phyloP scores from a whole-genome alignment of 2,329 filamentous ascomycete species.

The Monilinia vaccinii-corymbosi region DNA sequence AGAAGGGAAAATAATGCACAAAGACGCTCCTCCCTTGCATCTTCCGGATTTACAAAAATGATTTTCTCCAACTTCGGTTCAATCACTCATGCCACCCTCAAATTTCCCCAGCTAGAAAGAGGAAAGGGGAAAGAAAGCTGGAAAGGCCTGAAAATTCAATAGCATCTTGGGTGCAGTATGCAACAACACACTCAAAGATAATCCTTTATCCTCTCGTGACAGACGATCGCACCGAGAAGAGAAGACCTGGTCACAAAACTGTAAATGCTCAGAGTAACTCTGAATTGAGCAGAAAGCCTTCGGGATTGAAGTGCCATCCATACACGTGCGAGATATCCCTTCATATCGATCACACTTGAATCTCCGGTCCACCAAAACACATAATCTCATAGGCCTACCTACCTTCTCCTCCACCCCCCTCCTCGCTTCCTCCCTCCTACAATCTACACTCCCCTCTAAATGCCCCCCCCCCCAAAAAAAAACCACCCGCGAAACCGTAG shows the following conservation, averaged over 20 bases:
- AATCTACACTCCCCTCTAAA: background rate
- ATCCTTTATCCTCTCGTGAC: background rate
- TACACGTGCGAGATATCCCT: background rate
- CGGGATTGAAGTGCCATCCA: background rate
- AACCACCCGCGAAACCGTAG: no score
- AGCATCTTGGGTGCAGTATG: background rate
- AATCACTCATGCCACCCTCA: background rate
- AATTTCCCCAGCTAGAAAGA: background rate
- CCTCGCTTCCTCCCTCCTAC: background rate
- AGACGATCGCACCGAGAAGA: background rate
- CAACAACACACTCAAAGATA: background rate
- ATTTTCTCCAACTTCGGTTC: background rate
- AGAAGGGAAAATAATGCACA: background rate
- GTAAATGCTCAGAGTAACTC: background rate
- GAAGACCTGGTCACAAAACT: background rate
- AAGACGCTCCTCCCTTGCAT: background rate
- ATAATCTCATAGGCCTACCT: background rate
- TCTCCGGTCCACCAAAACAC: background rate
- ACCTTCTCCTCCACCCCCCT: background rate
- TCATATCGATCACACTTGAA: background rate
- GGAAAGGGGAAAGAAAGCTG: background rate
- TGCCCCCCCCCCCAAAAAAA: background rate
- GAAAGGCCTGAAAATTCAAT: background rate
- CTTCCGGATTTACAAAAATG: background rate
- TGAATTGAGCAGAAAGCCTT: background rate